These are phyloP conservation scores for Microascus cirrosus DNA, from an alignment of 2,329 filamentous ascomycete genomes.

Conservation along the genomic window DNA sequence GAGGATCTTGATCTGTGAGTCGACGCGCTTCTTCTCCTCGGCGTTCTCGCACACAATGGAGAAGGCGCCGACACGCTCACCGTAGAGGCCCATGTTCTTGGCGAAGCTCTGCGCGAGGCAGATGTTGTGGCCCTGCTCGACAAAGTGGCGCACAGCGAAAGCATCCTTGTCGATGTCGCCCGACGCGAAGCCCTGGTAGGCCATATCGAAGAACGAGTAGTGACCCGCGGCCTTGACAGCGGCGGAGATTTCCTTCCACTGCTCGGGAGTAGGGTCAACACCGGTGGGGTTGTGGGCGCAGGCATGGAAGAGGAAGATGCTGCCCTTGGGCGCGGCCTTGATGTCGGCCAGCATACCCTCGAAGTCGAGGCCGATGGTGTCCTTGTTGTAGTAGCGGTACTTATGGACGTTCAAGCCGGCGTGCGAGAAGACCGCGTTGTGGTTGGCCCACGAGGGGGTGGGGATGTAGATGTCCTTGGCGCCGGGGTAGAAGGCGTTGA, in stretches of 20 bases:
- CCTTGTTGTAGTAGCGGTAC: constrained; percentile 99
- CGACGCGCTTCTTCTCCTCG: constrained; percentile 90
- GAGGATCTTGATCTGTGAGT: constrained; percentile 97
- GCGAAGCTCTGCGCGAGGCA: constrained; percentile 89
- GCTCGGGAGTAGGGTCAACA: constrained; percentile 81
- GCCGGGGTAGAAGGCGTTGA: constrained; percentile 81
- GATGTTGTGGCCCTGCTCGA: constrained; percentile 82
- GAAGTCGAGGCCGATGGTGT: constrained; percentile 96
- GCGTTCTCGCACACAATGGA: constrained; percentile 75
- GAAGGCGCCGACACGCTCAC: constrained; percentile 95
- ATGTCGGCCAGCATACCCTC: constrained; percentile 86
- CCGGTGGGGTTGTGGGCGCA: constrained; percentile 98
- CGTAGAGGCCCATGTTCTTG: constrained; percentile 99
- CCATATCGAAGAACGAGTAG: constrained; percentile 98
- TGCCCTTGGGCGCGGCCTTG: constrained; percentile 75
- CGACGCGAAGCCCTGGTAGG: constrained; percentile 95
- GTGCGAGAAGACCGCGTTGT: constrained; percentile 92
- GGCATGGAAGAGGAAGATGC: constrained; percentile 87
- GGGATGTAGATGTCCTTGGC: constrained; percentile 96
- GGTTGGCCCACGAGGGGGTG: constrained; percentile 94
- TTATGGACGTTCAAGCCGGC: constrained; percentile 82
- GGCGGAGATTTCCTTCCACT: constrained; percentile 85
- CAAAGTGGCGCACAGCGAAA: constrained; percentile 86
- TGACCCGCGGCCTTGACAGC: constrained; percentile 78
- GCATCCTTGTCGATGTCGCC: constrained; percentile 88